Evolutionary conservation across 225 moss, liverwort and hornwort genomes (phyloP), one percentile per base, ranked within the genome.

Genomic region (Takakia lepidozioides): DNA sequence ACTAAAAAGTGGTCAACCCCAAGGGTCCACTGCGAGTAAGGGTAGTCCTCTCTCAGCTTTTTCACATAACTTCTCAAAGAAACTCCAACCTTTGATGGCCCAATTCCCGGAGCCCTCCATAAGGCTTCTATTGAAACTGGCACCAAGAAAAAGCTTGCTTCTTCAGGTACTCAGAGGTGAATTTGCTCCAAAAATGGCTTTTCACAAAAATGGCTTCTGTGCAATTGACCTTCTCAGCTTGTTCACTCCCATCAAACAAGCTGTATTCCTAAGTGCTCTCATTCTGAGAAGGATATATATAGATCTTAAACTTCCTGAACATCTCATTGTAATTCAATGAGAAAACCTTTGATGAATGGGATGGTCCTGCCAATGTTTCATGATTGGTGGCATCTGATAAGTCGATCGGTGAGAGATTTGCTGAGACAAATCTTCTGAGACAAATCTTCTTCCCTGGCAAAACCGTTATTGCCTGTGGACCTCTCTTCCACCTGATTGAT

Each of bases 1-100:
- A 93, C 55, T 17, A 75, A 49, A 1, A 85, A 57, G 41, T 93
- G 92, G 39, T 93, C 92, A 5, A 88, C 88, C 45, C 92, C 92
- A 4, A 93, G 69, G 0, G 88, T 73, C 7, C 65, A 56, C 6
- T 72, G 56, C 92, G 88, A 93, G 63, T 58, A 83, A 0, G 92
- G 73, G 0, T 56, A 83, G 1, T 64, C 55, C 9, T 64, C 56
- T 40, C 92, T 58, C 38, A 86, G 23, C 6, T 21, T 55, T 55
- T 85, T 68, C 2, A 93, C 18, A 49, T 88, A 88, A 17, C 61
- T 67, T 19, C 36, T 78, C 40, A 93, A 47, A 53, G 71, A 62
- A 10, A 74, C 80, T 19, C 74, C 75, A 0, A 80, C 28, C 22
- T 21, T 51, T 1, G 6, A 3, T 1, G 74, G 54, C 10, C 81